Base-by-base conservation (phyloP, 148 eudicot species). In the Spergularia bocconei region DNA sequence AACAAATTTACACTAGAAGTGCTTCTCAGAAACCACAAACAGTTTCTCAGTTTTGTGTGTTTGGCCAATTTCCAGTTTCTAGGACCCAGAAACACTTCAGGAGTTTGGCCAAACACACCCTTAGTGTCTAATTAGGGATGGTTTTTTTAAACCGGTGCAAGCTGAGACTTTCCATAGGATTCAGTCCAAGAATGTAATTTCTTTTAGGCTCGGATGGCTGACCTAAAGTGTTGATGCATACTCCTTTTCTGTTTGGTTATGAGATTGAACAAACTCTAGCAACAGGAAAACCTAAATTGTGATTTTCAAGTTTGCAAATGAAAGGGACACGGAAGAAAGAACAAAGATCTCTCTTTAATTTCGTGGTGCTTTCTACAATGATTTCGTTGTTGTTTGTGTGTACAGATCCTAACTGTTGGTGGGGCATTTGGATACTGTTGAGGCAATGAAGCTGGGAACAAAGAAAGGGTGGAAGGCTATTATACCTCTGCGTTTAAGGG, bases 381-480 rank as follows among this genome's bases (percentile, higher is more conserved):
- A 56, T 33, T 62, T 36, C 51, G 8, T 23, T 56, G 25, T 10
- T n/a, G 17, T 58, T 38, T 76, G 21, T 72, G 17, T 76, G 58
- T 76, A 80, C 81, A 87, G 83, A 77, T 81, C 59, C 25, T 59
- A 69, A 65, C 57, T 71, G 65, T 67, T 69, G 76, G 72, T 83
- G 73, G 83, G 77, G 78, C 50, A 21, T 25, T 63, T 29, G 55
- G 70, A 65, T 58, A 62, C 68, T 47, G 41, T 79, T 55, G 53
- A 33, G 55, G 85, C 63, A 36, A 91, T 91, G 97, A 84, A 83
- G 79, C 62, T 84, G 57, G 82, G 65, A 75, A 75, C 83, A 71
- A 88, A 82, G 85, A 90, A 86, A 86, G 89, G 83, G 81, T 87
- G 92, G 93, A 90, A 80, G 72, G 85, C 86, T 29, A 71, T 87